Evolutionary conservation across 202 grass and related monocot genomes (phyloP), one percentile per base, ranked within the genome.

Genomic region (Eragrostis tef): DNA sequence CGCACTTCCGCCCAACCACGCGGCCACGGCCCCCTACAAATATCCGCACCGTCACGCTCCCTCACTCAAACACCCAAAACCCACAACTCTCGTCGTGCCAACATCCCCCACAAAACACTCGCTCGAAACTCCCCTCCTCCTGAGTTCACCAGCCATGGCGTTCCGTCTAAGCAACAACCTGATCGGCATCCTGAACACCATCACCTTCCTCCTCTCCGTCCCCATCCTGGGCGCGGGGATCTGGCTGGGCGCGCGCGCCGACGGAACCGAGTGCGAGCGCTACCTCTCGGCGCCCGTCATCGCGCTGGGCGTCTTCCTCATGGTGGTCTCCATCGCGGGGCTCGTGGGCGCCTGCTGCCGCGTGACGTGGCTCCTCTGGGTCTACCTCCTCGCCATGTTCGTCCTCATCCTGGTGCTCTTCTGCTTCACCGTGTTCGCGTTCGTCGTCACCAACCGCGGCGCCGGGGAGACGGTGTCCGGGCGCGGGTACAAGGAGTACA

Each of bases 331-430:
- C 42, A 1, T 98, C 6, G 92, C 90, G 0, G 96, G 96, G 0
- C 80, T 98, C 6, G 15, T 98, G 87, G 96, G 96, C 24, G 82
- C 96, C 0, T 98, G 96, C 89, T 98, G 88, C 84, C 88, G 92
- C 29, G 85, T 91, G 7, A 89, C 93, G 0, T 92, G 88, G 79
- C 96, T 98, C 20, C 92, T 98, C 65, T 98, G 92, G 96, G 45
- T 90, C 64, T 95, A 98, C 86, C 96, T 98, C 34, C 57, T 91
- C 61, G 85, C 91, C 51, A 98, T 98, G 96, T 98, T 98, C 79
- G 5, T 88, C 47, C 84, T 98, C 83, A 98, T 98, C 83, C 34
- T 98, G 73, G 67, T 88, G 7, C 70, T 93, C 54, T 80, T 94
- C 79, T 74, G 59, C 74, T 54, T 95, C 83, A 98, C 90, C 51